Conservation (phyloP, 805 yeast genomes). For the Kodamaea leandrae region DNA sequence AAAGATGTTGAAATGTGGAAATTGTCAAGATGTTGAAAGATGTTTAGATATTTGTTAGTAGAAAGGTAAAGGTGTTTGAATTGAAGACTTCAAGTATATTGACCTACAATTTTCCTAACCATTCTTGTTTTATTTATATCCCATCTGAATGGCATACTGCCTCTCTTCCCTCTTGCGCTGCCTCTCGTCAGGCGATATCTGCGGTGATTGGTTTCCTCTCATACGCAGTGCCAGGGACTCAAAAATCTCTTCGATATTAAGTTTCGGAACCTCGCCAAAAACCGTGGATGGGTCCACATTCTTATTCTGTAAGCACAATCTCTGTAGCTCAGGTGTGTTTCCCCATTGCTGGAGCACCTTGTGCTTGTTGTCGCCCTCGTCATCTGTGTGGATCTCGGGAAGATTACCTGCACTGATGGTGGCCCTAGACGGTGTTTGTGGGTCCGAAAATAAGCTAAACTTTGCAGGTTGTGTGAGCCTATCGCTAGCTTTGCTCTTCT, state of each 20-base stretch:
- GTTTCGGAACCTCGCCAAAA: conserved; percentile 72
- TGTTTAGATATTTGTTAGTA: no score
- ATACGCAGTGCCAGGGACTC: conserved; percentile 48
- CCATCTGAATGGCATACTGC: conserved; percentile 47
- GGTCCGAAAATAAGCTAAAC: conserved; percentile 4
- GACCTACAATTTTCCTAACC: no score
- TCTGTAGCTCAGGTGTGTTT: conserved; percentile 33
- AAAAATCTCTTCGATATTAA: conserved; percentile 70
- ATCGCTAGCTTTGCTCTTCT: not conserved
- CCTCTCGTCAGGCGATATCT: conserved; percentile 34
- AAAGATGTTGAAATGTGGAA: no score
- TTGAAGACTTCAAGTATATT: no score
- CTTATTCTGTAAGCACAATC: conserved; percentile 25
- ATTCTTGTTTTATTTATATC: conserved; percentile 27
- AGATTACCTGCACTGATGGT: conserved; percentile 20
- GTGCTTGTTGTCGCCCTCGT: conserved; percentile 27
- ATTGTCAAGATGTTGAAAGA: no score
- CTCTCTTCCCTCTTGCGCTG: conserved; percentile 45
- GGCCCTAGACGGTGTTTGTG: conserved; percentile 4
- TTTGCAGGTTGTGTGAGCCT: conserved; percentile 1
- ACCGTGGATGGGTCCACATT: conserved; percentile 61
- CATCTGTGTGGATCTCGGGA: conserved; percentile 44
- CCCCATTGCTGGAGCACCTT: conserved; percentile 38
- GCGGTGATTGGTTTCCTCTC: conserved; percentile 54
- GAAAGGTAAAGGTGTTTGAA: no score